phyloP scores from a whole-genome alignment of 371 early-diverging fungal species.

The Mortierella sp. region DNA sequence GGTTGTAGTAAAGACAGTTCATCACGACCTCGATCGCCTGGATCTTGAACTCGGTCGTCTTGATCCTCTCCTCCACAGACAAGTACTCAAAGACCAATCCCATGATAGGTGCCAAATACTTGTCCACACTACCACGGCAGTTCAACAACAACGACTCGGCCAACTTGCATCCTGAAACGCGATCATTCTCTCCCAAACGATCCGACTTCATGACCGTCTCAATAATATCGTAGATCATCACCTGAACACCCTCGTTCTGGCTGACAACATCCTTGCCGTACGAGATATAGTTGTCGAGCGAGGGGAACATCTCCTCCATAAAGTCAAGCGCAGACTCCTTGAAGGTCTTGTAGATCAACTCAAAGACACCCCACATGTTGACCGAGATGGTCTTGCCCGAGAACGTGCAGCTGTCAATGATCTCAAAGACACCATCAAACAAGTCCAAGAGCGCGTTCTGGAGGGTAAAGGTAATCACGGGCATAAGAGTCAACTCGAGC shows the following conservation, averaged over 20 bases:
- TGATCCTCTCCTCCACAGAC: slow-evolving; percentile 63
- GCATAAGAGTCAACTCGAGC: slow-evolving; percentile 80
- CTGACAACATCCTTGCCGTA: slow-evolving; percentile 82
- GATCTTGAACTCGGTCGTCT: slow-evolving; percentile 54
- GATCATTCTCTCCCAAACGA: slow-evolving; percentile 74
- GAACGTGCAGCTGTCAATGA: slow-evolving; percentile 88
- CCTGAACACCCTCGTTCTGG: slow-evolving; percentile 68
- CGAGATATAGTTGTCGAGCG: slow-evolving; percentile 87
- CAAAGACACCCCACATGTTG: slow-evolving; percentile 88
- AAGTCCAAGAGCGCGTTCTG: slow-evolving; percentile 74
- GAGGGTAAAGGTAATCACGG: slow-evolving; percentile 79
- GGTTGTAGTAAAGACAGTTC: slow-evolving; percentile 89
- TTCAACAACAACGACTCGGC: slow-evolving; percentile 83
- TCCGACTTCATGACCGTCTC: slow-evolving; percentile 79
- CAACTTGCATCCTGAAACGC: slow-evolving; percentile 80
- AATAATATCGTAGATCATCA: slow-evolving; percentile 77
- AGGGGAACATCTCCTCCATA: slow-evolving; percentile 85
- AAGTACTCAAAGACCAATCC: slow-evolving; percentile 75
- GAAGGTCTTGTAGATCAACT: slow-evolving; percentile 77
- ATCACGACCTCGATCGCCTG: slow-evolving; percentile 68
- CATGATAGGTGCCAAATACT: slow-evolving; percentile 69
- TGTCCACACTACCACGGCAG: slow-evolving; percentile 80
- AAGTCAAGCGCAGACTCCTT: slow-evolving; percentile 81
- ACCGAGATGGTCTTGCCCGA: slow-evolving; percentile 83
- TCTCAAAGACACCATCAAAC: slow-evolving; percentile 90